Evolutionary conservation across 2,329 filamentous ascomycete species (phyloP).

Genomic region (Aspergillus amoenus): DNA sequence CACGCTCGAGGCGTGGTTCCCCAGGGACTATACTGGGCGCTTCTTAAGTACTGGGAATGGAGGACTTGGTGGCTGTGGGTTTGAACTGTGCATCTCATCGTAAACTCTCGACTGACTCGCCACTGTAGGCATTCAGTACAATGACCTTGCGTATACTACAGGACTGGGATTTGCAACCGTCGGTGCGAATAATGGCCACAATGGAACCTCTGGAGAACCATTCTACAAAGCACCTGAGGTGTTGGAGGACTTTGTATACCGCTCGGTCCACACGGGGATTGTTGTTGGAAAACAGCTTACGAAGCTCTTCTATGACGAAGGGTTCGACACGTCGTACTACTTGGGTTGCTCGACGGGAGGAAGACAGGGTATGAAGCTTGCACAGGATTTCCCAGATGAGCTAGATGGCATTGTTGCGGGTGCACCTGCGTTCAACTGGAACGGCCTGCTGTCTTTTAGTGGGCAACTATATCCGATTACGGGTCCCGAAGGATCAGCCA

Average conservation of each 20-base stretch:
- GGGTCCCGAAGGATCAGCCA: slow-evolving; percentile 47
- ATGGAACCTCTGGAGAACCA: slow-evolving; percentile 46
- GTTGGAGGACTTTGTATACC: slow-evolving; percentile 50
- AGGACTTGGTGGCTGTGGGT: slow-evolving; percentile 49
- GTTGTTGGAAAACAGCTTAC: slow-evolving; percentile 50
- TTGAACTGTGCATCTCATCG: not conserved
- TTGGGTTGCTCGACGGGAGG: slow-evolving; percentile 61
- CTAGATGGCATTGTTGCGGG: slow-evolving; percentile 58
- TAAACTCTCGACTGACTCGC: not conserved
- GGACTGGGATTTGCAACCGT: slow-evolving; percentile 47
- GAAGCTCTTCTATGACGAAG: slow-evolving; percentile 48
- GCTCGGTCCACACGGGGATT: slow-evolving; percentile 46
- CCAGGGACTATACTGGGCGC: slow-evolving; percentile 46
- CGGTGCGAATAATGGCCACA: slow-evolving; percentile 53
- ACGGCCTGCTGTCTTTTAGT: slow-evolving; percentile 50
- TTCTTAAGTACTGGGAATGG: slow-evolving; percentile 53
- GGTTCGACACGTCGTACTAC: slow-evolving; percentile 41
- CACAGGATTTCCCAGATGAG: slow-evolving; percentile 55
- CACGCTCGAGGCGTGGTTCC: slow-evolving; percentile 50
- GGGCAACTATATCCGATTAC: slow-evolving; percentile 45
- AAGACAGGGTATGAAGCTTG: slow-evolving; percentile 56
- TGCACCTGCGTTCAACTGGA: slow-evolving; percentile 47
- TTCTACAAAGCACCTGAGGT: slow-evolving; percentile 50
- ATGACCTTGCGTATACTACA: slow-evolving; percentile 45
- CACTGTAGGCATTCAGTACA: slow-evolving; percentile 44